Percentiles rank a stretch among this genome's conserved stretches.
phyloP scores from a whole-genome alignment of 768 basidiomycete genomes.

The Leccinum fibrillosum region DNA sequence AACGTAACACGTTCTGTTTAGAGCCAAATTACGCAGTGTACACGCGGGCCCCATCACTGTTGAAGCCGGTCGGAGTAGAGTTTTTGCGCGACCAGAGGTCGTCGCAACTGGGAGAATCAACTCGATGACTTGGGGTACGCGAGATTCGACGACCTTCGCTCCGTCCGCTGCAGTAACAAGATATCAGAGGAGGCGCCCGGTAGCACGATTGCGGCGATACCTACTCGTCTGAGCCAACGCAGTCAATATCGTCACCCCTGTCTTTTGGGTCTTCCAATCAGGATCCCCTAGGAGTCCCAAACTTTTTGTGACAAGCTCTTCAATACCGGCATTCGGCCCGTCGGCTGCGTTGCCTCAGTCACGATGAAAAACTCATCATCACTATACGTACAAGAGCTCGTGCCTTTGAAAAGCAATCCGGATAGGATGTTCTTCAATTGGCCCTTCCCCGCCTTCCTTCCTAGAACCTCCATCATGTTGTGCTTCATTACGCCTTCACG shows the following conservation, averaged over 20 bases:
- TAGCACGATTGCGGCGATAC: neutral
- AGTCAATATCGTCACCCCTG: conserved; percentile 21
- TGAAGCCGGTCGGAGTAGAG: conserved; percentile 5
- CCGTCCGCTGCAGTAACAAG: neutral
- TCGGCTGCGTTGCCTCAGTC: neutral
- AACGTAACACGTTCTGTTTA: conserved; percentile 6
- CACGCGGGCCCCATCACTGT: conserved; percentile 25
- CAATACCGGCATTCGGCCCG: neutral
- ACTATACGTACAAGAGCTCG: conserved; percentile 15
- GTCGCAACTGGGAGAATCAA: neutral
- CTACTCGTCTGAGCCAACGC: conserved; percentile 21
- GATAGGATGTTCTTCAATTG: conserved; percentile 17
- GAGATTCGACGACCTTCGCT: neutral
- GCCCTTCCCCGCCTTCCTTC: conserved; percentile 13
- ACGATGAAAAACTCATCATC: neutral
- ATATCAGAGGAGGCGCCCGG: neutral
- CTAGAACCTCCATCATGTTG: conserved; percentile 17
- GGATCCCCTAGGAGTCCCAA: neutral
- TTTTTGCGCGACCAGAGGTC: neutral
- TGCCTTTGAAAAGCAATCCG: conserved; percentile 21
- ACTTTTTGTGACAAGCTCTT: conserved; percentile 11
- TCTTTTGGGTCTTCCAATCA: conserved; percentile 22
- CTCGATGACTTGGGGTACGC: neutral
- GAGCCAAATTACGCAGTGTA: conserved; percentile 21
- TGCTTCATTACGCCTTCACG: conserved; percentile 10